Conservation (phyloP, 2,329 filamentous ascomycete genomes). For the Colletotrichum abscissum region DNA sequence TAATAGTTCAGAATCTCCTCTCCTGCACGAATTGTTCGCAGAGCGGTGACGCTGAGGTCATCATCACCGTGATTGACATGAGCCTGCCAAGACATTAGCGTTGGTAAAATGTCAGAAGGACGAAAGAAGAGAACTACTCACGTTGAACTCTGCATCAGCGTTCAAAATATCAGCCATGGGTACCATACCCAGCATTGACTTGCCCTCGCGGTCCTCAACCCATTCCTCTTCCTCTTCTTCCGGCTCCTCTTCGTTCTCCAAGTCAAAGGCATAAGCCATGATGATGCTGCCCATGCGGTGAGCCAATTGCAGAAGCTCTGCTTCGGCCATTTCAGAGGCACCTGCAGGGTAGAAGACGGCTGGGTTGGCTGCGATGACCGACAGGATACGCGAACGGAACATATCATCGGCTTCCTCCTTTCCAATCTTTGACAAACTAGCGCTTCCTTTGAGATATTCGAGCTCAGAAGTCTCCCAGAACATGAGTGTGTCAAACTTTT, state of each 20-base stretch:
- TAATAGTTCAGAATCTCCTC: constrained; percentile 92
- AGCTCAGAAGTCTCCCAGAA: constrained; percentile 84
- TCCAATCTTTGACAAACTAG: constrained; percentile 81
- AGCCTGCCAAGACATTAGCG: constrained; percentile 47
- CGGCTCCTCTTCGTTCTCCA: constrained; percentile 68
- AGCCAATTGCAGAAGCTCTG: constrained; percentile 63
- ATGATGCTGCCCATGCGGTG: constrained; percentile 89
- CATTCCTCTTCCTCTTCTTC: constrained; percentile 72
- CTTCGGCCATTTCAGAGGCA: constrained; percentile 50
- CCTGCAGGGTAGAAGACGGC: constrained; percentile 56
- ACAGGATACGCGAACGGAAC: constrained; percentile 68
- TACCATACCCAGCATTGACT: constrained; percentile 82
- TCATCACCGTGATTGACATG: constrained; percentile 66
- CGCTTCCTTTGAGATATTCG: constrained; percentile 78
- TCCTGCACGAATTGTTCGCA: constrained; percentile 75
- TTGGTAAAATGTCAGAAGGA: no score
- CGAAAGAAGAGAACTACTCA: constrained; percentile 45
- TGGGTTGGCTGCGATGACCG: constrained; percentile 58
- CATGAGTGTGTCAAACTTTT: constrained; percentile 85
- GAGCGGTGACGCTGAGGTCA: constrained; percentile 75
- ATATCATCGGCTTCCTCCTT: constrained; percentile 76
- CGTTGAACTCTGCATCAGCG: constrained; percentile 89
- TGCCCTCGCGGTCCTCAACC: constrained; percentile 70
- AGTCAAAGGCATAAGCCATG: constrained; percentile 93
- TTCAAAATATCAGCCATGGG: constrained; percentile 92